Conservation (phyloP, 495 filamentous ascomycete genomes). For the Penicillium longicatenatum region DNA sequence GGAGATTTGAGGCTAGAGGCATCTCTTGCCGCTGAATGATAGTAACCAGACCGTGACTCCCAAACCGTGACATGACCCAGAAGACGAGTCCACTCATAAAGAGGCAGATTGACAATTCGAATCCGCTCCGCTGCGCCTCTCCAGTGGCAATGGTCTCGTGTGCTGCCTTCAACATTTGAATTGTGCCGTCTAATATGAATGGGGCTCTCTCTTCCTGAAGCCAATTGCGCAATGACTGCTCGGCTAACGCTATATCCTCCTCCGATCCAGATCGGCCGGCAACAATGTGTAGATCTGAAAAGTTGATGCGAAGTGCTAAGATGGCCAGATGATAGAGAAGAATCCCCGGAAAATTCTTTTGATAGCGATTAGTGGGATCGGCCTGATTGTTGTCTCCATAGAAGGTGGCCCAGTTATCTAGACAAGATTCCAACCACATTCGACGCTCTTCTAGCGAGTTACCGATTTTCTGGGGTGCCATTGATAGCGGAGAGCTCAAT, state of each 20-base stretch:
- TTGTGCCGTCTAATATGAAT: constrained; percentile 6
- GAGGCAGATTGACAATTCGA: constrained; percentile 27
- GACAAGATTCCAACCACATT: neutral
- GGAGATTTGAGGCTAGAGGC: neutral
- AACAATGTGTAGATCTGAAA: constrained; percentile 8
- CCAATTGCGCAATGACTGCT: constrained; percentile 20
- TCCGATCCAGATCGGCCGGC: constrained; percentile 11
- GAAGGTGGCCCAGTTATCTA: constrained; percentile 1
- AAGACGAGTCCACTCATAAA: constrained; percentile 28
- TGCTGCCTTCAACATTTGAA: constrained; percentile 19
- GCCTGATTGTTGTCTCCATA: neutral
- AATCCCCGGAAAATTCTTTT: constrained; percentile 4
- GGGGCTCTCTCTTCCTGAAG: constrained; percentile 18
- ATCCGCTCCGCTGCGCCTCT: constrained; percentile 16
- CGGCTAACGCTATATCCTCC: constrained; percentile 22
- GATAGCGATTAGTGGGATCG: neutral
- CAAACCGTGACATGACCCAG: constrained; percentile 15
- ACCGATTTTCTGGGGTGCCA: constrained; percentile 9
- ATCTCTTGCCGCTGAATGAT: neutral
- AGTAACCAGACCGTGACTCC: neutral
- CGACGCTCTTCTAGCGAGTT: constrained; percentile 1
- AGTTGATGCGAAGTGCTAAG: constrained; percentile 3
- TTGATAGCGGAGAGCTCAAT: constrained; percentile 1
- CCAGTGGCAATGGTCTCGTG: constrained; percentile 21
- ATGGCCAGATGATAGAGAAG: constrained; percentile 6